Percentiles rank a stretch among this genome's conserved stretches.
Conservation (phyloP, 169 alveolate genomes). For the Toxoplasma gondii region DNA sequence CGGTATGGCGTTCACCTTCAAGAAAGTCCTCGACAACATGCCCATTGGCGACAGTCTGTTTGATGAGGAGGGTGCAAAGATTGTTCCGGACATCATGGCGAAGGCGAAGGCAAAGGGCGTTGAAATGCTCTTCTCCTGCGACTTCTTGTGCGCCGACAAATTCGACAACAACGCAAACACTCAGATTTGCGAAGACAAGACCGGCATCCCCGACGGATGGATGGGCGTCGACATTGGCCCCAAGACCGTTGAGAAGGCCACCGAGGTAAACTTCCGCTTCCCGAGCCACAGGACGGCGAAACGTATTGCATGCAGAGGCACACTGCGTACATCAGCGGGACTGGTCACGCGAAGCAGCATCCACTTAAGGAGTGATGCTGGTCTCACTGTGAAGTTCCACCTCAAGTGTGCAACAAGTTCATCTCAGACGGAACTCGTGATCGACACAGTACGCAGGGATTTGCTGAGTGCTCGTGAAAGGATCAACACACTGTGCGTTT, state of each 20-base stretch:
- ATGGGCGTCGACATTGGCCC: slow-evolving; percentile 98
- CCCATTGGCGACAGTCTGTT: slow-evolving; percentile 93
- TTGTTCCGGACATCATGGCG: slow-evolving; percentile 93
- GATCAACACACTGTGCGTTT: too few relatives aligned
- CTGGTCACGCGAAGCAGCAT: too few relatives aligned
- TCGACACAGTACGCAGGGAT: too few relatives aligned
- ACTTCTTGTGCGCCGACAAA: slow-evolving; percentile 92
- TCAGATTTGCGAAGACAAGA: slow-evolving; percentile 80
- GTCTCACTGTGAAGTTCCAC: too few relatives aligned
- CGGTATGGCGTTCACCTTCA: slow-evolving; percentile 99
- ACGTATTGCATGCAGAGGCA: too few relatives aligned
- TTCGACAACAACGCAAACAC: slow-evolving; percentile 88
- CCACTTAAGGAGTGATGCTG: too few relatives aligned
- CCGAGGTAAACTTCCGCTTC: neutral
- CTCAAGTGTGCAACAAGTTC: too few relatives aligned
- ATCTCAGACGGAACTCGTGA: too few relatives aligned
- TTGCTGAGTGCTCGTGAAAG: too few relatives aligned
- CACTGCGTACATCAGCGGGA: too few relatives aligned
- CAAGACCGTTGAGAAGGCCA: slow-evolving; percentile 81
- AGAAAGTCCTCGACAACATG: slow-evolving; percentile 88
- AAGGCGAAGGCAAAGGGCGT: slow-evolving; percentile 93
- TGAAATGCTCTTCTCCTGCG: slow-evolving; percentile 94
- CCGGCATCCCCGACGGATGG: slow-evolving; percentile 94
- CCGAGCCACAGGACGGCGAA: neutral
- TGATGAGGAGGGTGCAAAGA: slow-evolving; percentile 96